These are phyloP conservation scores for Fraxinus xanthoxyloides DNA, from an alignment of 305 asterid species.

Conservation along the genomic window DNA sequence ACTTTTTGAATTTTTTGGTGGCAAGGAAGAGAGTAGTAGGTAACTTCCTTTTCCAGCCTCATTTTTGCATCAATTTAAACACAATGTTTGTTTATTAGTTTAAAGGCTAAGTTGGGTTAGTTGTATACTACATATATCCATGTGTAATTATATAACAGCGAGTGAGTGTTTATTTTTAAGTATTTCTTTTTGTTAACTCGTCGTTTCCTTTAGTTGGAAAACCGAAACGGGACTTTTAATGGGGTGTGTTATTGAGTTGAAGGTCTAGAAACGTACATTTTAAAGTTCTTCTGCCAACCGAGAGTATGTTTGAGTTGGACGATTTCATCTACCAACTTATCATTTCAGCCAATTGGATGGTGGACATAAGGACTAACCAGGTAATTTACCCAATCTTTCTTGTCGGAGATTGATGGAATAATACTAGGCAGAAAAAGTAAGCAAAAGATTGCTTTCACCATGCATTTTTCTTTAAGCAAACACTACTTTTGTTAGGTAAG, in stretches of 20 bases:
- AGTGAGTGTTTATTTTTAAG: neutral
- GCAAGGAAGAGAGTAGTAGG: conserved; percentile 44
- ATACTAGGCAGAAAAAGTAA: conserved; percentile 16
- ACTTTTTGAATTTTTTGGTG: conserved; percentile 10
- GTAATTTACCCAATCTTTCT: conserved; percentile 1
- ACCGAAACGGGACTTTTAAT: neutral
- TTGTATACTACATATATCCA: conserved; percentile 5
- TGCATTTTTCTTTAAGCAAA: conserved; percentile 64
- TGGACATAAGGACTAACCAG: neutral
- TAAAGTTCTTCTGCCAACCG: no score
- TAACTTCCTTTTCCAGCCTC: conserved; percentile 37
- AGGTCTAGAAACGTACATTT: neutral
- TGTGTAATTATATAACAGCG: neutral
- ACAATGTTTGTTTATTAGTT: conserved; percentile 48
- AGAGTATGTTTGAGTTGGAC: neutral
- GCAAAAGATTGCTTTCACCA: conserved; percentile 36
- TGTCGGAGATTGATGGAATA: conserved; percentile 18
- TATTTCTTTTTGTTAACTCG: conserved; percentile 3
- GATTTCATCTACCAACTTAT: no score
- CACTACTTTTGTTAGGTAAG: conserved; percentile 41
- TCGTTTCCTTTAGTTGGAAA: neutral
- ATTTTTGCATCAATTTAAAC: conserved; percentile 37
- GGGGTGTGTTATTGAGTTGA: neutral
- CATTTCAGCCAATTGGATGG: neutral
- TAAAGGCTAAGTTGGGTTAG: conserved; percentile 41